phyloP scores from a whole-genome alignment of 257 asterid species.

The Ocimum tenuiflorum region DNA sequence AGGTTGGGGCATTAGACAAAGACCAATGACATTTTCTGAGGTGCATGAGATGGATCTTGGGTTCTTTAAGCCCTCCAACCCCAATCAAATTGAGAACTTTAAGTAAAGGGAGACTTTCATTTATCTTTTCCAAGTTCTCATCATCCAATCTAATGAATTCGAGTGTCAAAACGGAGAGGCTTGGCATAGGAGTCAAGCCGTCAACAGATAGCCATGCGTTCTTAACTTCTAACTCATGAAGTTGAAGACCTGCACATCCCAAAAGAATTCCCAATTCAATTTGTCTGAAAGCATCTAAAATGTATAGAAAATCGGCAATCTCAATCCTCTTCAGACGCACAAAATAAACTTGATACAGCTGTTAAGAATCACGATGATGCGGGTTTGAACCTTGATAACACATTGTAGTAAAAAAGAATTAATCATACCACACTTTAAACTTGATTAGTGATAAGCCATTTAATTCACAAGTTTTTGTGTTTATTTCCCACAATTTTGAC shows the following conservation, averaged over 20 bases:
- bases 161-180: conserved; percentile 59
- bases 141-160: conserved; percentile 73
- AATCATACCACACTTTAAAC: neutral
- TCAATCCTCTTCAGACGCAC: conserved; percentile 4
- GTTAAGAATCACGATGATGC: neutral
- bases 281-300: neutral
- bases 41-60: conserved; percentile 45
- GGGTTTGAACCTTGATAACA: neutral
- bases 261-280: conserved; percentile 3
- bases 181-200: conserved; percentile 50
- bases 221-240: conserved; percentile 48
- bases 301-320: neutral
- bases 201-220: conserved; percentile 77
- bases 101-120: conserved; percentile 50
- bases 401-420: neutral
- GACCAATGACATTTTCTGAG: conserved; percentile 58
- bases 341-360: neutral
- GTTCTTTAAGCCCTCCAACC: conserved; percentile 80
- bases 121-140: conserved; percentile 61
- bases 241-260: conserved; percentile 44
- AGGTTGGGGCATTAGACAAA: conserved; percentile 55
- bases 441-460: neutral
- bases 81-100: conserved; percentile 62
- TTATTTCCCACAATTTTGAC: no score
- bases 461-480: no score